Base-by-base conservation (phyloP, 768 basidiomycete genomes). In the Sarcodon aspratus region DNA sequence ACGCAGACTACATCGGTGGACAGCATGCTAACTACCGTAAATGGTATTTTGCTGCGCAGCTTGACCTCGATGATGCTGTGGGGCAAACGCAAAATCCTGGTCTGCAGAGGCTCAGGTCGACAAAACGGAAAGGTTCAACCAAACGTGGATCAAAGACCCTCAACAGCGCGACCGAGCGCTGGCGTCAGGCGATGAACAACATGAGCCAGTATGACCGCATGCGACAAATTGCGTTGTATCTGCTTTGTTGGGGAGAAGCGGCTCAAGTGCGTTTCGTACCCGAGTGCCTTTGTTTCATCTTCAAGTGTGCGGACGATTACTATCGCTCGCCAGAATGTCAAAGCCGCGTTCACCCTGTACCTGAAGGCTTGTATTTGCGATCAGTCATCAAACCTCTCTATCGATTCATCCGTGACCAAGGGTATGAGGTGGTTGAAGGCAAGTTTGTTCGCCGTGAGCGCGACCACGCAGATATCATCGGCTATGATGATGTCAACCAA, bases 221-320 rank as follows among this genome's bases (percentile, higher is more conserved):
- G 48, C 78, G 96, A 33, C 96, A 99, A 66, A 83, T 99, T 56
- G 96, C 96, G 0, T 76, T 99, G 4, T 98, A 86, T 63, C 77
- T 98, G 27, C 77, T 99, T 27, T 89, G 90, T 54, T 99, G 96
- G 96, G 96, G 95, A 48, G 96, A 99, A 66, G 94, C 91, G 0
- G 95, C 96, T 10, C 93, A 97, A 61, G 92, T 98, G 36, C 84
- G 96, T 11, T 98, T 97, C 66, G 76, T 90, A 11, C 95, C 96
- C 2, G 96, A 99, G 64, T 94, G 91, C 59, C 69, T 99, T 43
- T 97, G 93, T 69, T 99, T 97, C 75, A 96, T 99, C 67, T 99
- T 99, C 85, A 99, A 99, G 69, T 98, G 96, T 61, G 96, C 96
- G 11, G 96, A 99, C 62, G 96, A 99, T 68, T 99, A 97, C 65